Base-by-base conservation (phyloP, 1,284 basidiomycete species). In the Cryptococcus sp. region DNA sequence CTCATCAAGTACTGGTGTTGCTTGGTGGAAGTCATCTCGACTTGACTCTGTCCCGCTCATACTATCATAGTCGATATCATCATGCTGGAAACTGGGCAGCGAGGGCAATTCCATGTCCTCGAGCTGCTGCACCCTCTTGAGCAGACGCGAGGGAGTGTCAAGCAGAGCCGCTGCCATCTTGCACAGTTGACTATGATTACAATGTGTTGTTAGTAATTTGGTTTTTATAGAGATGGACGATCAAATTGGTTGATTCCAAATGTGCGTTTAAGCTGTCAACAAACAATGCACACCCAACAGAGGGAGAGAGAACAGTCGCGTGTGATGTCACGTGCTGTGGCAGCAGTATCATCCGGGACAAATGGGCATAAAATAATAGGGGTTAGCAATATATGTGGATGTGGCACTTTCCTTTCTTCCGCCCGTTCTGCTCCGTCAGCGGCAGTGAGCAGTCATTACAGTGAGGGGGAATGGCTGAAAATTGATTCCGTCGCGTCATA, bases 71-170 rank as follows among this genome's bases (percentile, higher is more conserved):
- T 76, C 72, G 27, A 73, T 54, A 57, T 75, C 71, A 50, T 75
- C 70, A 46, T 70, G 72, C 22, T 71, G 66, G 50, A 77, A 68
- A 59, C 72, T 75, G 2, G 76, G 76, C 13, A 78, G 60, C 0
- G 76, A 78, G 1, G 76, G 76, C 13, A 78, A 50, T 46, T 78
- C 76, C 64, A 75, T 68, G 31, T 76, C 74, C 53, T 77, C 75
- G 5, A 70, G 65, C 47, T 65, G 65, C 57, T 75, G 67, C 1
- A 78, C 70, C 25, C 75, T 56, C 47, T 66, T 65, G 40, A 76
- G 60, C 27, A 78, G 64, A 59, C 71, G 61, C 23, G 69, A 68
- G 1, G 74, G 74, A 7, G 73, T 74, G 45, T 75, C 74, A 5
- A 69, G 53, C 25, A 65, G 65, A 16, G 54, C 48, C n/a, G 61